phyloP scores from a whole-genome alignment of 495 filamentous ascomycete species.

The Daldinia decipiens region DNA sequence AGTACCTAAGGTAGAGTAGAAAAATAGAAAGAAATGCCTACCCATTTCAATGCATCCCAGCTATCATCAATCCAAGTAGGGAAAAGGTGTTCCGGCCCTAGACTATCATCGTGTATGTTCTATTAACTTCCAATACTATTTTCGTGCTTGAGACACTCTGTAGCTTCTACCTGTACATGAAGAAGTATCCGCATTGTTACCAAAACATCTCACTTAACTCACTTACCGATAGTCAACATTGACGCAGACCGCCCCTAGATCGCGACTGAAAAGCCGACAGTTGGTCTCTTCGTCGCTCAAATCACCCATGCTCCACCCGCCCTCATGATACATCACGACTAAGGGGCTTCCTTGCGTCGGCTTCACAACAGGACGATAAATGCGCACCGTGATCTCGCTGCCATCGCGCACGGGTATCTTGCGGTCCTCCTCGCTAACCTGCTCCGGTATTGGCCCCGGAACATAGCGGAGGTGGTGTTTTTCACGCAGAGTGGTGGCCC shows the following conservation, averaged over 20 bases:
- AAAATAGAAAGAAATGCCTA: conserved; percentile 28
- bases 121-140: background rate
- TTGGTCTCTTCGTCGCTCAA: conserved; percentile 48
- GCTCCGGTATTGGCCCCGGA: conserved; percentile 35
- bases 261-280: conserved; percentile 46
- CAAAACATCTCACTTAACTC: background rate
- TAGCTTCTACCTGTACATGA: background rate
- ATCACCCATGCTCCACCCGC: conserved; percentile 56
- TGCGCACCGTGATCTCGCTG: conserved; percentile 48
- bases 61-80: conserved; percentile 59
- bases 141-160: background rate
- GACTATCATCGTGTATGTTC: conserved; percentile 34
- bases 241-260: conserved; percentile 50
- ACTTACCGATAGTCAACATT: conserved; percentile 57
- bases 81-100: conserved; percentile 61
- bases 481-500: conserved; percentile 39
- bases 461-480: conserved; percentile 45
- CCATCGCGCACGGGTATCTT: conserved; percentile 57
- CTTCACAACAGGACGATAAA: conserved; percentile 48
- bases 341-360: conserved; percentile 51
- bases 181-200: background rate
- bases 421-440: conserved; percentile 46
- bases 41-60: conserved; percentile 63
- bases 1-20: background rate
- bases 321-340: conserved; percentile 58